Evolutionary conservation across 352 stramenopile species (phyloP), one percentile per base, ranked within the genome.

Genomic region (Phytopythium delawarense): DNA sequence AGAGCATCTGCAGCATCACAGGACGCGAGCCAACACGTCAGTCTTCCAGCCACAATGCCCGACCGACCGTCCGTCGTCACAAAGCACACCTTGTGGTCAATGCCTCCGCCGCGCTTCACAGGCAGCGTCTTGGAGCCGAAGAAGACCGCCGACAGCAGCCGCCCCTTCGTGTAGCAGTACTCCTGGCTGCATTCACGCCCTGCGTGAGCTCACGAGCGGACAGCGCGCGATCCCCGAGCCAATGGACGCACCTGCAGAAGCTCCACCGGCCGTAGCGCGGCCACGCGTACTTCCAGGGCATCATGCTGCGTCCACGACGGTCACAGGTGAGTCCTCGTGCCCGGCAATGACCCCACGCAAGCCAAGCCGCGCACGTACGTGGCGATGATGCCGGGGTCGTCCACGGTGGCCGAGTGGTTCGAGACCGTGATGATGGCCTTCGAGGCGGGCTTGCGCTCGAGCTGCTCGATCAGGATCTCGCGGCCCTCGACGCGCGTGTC

Each of bases 341-440:
- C 46, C 23, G 1, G 3, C 39, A 25, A 44, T 11, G 37, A 9
- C 6, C 1, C 16, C 9, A 30, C 1, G 7, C 45, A 18, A 6
- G 2, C 1, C 25, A 15, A 25, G 23, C 9, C 25, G 25, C 25
- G 25, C 11, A 73, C 79, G 54, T 77, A 91, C 82, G 72, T 76
- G 7, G 81, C 81, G 51, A 94, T 70, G 2, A 92, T 63, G 23
- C 67, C 82, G 0, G 86, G 86, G 56, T 94, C 86, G 64, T 94
- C 86, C 32, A 94, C 81, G 7, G 84, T 94, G 12, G 86, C 81
- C 55, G 83, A 87, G 75, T 94, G 86, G 64, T 94, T 94, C 34
- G 80, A 92, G 46, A 94, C 84, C 34, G 86, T 94, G 64, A 94
- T 90, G 59, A 94, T 59, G 32, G 83, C 58, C 42, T 77, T 80